Evolutionary conservation across 2,329 filamentous ascomycete species (phyloP), one percentile per base, ranked within the genome.

Genomic region (Escovopsis sp.): DNA sequence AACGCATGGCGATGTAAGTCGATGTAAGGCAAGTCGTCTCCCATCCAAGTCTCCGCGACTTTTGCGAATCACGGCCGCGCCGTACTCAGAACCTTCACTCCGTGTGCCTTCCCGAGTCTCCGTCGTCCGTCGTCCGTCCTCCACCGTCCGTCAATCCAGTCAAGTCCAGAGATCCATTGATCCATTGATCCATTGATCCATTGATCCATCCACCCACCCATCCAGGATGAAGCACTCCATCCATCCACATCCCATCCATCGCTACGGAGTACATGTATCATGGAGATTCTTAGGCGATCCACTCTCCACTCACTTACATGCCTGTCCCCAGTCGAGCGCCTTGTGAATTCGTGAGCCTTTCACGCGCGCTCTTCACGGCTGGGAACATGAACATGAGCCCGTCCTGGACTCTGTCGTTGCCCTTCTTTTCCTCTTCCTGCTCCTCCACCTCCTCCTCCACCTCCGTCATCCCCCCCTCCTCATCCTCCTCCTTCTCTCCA

Each of bases 81-180:
- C n/a, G n/a, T n/a, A n/a, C n/a, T n/a, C n/a, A n/a, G n/a, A n/a
- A n/a, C n/a, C n/a, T n/a, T n/a, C n/a, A n/a, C n/a, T n/a, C n/a
- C n/a, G n/a, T n/a, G n/a, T n/a, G n/a, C n/a, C n/a, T n/a, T 27
- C 35, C 29, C 29, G 33, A 40, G 42, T 45, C 43, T 45, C 42
- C 44, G 44, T 46, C 48, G 50, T 49, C 46, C 41, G 46, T 45
- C 47, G 31, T 27, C 36, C 26, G 26, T 27, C 11, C 26, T 29
- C 26, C 33, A 21, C 28, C 19, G 21, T 15, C 17, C 30, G 41
- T 16, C 14, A 17, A 30, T 30, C 28, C 4, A n/a, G 11, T 30
- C 27, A 28, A 28, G 14, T 28, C 11, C 6, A 28, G n/a, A n/a
- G n/a, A n/a, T n/a, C n/a, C n/a, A n/a, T n/a, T n/a, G n/a, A n/a